A percentile compares a stretch with the other conserved stretches of the same genome.
Evolutionary conservation across 257 asterid species (phyloP).

Genomic region (Rauvolfia tetraphylla): DNA sequence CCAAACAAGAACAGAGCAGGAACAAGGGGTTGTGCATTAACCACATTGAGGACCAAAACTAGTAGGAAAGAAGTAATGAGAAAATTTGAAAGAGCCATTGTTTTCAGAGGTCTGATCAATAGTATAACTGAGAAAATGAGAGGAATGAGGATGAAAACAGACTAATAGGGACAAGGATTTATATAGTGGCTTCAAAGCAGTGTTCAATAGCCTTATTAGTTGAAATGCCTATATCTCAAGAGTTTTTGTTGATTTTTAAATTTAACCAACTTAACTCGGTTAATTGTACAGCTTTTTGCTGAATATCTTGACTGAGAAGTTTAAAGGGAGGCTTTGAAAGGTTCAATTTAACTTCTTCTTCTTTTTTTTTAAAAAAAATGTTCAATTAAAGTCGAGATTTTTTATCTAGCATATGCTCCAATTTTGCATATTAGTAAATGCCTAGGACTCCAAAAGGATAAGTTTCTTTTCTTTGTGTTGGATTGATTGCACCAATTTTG

Average conservation of each 20-base stretch:
- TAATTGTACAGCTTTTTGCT: constrained; percentile 22
- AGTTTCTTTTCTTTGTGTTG: too few relatives aligned
- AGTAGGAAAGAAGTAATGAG: constrained; percentile 13
- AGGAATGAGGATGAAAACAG: constrained; percentile 8
- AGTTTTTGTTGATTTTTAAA: constrained; percentile 21
- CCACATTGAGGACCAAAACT: constrained; percentile 12
- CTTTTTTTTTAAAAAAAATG: too few relatives aligned
- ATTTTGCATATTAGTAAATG: too few relatives aligned
- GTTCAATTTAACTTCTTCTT: too few relatives aligned
- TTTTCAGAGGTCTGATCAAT: constrained; percentile 2
- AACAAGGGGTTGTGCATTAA: constrained; percentile 51
- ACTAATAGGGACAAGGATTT: constrained; percentile 12
- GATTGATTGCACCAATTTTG: too few relatives aligned
- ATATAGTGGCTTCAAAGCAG: constrained; percentile 10
- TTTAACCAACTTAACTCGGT: constrained; percentile 22
- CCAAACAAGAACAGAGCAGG: constrained; percentile 76
- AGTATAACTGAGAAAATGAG: constrained; percentile 2
- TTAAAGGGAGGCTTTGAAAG: neutral
- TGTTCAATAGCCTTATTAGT: constrained; percentile 28
- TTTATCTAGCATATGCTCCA: too few relatives aligned
- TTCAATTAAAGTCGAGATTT: too few relatives aligned
- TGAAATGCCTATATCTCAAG: constrained; percentile 37
- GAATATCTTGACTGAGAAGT: neutral
- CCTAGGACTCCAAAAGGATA: too few relatives aligned
- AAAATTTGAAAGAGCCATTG: constrained; percentile 20